phyloP scores from a whole-genome alignment of 306 rosid genomes.

The Dalbergia cochinchinensis region DNA sequence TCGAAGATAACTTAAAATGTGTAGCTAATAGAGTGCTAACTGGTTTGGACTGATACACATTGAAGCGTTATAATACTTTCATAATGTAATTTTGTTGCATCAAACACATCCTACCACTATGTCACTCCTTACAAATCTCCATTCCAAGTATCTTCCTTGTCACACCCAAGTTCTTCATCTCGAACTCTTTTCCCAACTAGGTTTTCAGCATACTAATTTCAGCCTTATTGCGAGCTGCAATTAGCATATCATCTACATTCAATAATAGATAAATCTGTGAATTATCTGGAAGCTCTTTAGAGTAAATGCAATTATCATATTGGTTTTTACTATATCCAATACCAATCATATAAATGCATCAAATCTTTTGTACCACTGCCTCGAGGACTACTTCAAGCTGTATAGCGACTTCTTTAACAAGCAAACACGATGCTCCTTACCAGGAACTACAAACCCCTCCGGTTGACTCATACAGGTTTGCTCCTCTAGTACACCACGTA shows the following conservation, averaged over 20 bases:
- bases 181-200: no score
- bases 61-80: background rate
- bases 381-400: background rate
- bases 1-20: background rate
- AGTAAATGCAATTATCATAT: no score
- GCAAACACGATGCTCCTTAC: background rate
- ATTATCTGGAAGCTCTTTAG: no score
- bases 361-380: background rate
- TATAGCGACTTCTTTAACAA: background rate
- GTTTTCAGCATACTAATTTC: background rate
- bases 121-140: background rate
- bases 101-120: background rate
- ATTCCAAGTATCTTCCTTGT: no score
- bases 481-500: background rate
- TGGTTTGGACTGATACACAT: background rate
- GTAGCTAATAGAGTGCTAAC: background rate
- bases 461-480: background rate
- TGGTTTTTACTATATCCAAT: no score
- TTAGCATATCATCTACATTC: no score
- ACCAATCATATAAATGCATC: conserved; percentile 27
- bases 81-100: background rate
- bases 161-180: no score
- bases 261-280: no score
- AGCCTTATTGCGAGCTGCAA: no score
- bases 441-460: background rate